Conservation (phyloP, 1,139 yeast species). For the Pichia kudriavzevii region DNA sequence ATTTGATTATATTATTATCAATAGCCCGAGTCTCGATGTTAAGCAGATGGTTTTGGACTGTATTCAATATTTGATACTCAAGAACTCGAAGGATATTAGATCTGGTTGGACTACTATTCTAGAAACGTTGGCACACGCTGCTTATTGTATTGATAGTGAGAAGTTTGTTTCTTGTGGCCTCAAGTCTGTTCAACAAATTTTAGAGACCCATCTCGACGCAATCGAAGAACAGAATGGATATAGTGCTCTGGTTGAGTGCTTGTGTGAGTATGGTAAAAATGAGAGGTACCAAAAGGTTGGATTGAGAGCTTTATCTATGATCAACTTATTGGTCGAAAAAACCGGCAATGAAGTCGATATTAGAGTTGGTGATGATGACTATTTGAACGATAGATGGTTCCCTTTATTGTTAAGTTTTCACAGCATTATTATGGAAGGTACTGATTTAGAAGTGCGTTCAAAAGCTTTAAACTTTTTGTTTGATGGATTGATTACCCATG, state of each 20-base stretch:
- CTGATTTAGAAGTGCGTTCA: slow-evolving; percentile 89
- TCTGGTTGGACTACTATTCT: slow-evolving; percentile 96
- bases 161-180: slow-evolving; percentile 56
- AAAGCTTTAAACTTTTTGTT: slow-evolving; percentile 78
- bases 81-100: slow-evolving; percentile 65
- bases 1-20: slow-evolving; percentile 68
- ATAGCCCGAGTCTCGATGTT: slow-evolving; percentile 63
- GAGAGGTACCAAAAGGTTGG: slow-evolving; percentile 74
- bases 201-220: slow-evolving; percentile 52
- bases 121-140: slow-evolving; percentile 64
- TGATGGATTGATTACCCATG: slow-evolving; percentile 72
- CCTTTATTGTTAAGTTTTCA: slow-evolving; percentile 82
- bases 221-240: slow-evolving; percentile 72
- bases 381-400: slow-evolving; percentile 53
- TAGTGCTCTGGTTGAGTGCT: slow-evolving; percentile 63
- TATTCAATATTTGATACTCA: slow-evolving; percentile 73
- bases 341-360: slow-evolving; percentile 36
- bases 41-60: slow-evolving; percentile 90
- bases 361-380: slow-evolving; percentile 29
- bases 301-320: slow-evolving; percentile 71
- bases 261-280: slow-evolving; percentile 78
- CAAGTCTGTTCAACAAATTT: slow-evolving; percentile 56
- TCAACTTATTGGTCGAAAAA: slow-evolving; percentile 54
- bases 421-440: slow-evolving; percentile 86
- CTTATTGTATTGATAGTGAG: slow-evolving; percentile 43